phyloP scores from a whole-genome alignment of 768 basidiomycete genomes.

The Mycena galericulata region DNA sequence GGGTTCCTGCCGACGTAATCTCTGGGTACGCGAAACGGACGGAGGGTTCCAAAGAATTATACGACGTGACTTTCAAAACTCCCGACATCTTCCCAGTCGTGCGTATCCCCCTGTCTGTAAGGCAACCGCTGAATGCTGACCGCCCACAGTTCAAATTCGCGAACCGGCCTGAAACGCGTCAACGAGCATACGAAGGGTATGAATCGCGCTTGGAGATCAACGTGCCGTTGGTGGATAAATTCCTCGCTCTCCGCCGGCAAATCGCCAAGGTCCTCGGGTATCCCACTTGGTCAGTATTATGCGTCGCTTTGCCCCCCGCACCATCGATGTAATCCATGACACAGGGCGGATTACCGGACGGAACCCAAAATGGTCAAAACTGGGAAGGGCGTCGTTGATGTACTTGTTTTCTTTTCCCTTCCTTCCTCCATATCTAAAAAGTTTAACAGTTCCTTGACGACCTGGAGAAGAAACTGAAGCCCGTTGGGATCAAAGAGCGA shows the following conservation, averaged over 20 bases:
- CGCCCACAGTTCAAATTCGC: conserved; percentile 84
- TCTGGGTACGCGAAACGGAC: conserved; percentile 80
- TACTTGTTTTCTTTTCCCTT: conserved; percentile 41
- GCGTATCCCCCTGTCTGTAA: conserved; percentile 38
- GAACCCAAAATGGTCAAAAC: conserved; percentile 90
- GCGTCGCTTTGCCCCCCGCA: neutral
- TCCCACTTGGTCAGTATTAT: conserved; percentile 65
- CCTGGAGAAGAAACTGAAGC: conserved; percentile 77
- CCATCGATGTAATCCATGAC: neutral
- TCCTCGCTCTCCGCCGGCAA: conserved; percentile 76
- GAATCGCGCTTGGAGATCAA: conserved; percentile 80
- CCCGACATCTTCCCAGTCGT: conserved; percentile 87
- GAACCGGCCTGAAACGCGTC: conserved; percentile 74
- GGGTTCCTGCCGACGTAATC: conserved; percentile 83
- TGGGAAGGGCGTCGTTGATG: conserved; percentile 69
- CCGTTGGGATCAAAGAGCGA: conserved; percentile 77
- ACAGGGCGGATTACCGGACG: conserved; percentile 82
- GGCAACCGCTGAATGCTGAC: neutral
- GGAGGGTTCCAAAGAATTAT: conserved; percentile 68
- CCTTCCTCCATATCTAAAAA: conserved; percentile 17
- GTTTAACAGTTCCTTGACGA: conserved; percentile 77
- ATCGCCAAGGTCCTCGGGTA: conserved; percentile 79
- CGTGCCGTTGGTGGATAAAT: conserved; percentile 74
- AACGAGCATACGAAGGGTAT: conserved; percentile 71
- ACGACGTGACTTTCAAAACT: conserved; percentile 84